phyloP scores from a whole-genome alignment of 2,329 filamentous ascomycete genomes.

The Metarhizium rileyi region DNA sequence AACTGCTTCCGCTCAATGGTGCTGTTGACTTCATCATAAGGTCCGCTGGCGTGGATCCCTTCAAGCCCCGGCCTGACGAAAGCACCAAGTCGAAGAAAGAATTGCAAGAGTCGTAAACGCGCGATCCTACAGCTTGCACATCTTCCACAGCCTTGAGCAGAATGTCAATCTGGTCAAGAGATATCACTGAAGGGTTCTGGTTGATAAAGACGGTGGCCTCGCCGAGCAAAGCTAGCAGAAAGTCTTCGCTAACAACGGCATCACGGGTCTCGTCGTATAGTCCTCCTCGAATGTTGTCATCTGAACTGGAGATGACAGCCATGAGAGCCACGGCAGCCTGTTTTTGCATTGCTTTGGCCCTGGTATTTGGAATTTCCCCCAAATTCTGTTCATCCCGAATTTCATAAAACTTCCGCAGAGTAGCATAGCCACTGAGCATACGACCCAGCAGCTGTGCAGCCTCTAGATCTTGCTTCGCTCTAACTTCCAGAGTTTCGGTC shows the following conservation, averaged over 20 bases:
- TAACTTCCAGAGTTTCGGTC: constrained; percentile 58
- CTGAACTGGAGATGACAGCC: constrained; percentile 76
- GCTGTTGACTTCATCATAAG: constrained; percentile 51
- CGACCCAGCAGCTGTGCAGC: constrained; percentile 76
- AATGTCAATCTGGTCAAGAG: constrained; percentile 61
- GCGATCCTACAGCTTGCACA: constrained; percentile 61
- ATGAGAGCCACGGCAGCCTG: constrained; percentile 65
- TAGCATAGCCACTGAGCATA: constrained; percentile 86
- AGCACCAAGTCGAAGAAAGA: constrained; percentile 71
- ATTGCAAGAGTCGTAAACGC: constrained; percentile 64
- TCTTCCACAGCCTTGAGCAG: constrained; percentile 73
- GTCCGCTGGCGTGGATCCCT: constrained; percentile 53
- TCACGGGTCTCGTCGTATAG: constrained; percentile 74
- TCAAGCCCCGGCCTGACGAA: constrained; percentile 54
- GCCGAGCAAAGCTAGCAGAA: constrained; percentile 71
- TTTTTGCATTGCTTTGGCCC: constrained; percentile 51
- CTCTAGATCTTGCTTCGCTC: constrained; percentile 66
- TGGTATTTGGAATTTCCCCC: constrained; percentile 20
- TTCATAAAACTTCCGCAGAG: constrained; percentile 80
- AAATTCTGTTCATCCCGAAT: constrained; percentile 52
- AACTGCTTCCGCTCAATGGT: constrained; percentile 48
- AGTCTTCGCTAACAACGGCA: constrained; percentile 81
- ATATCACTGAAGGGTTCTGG: constrained; percentile 44
- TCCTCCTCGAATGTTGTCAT: constrained; percentile 85
- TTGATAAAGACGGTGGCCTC: constrained; percentile 73